These are phyloP conservation scores for Aspergillus udagawae DNA, from an alignment of 2,329 filamentous ascomycete genomes.

Conservation along the genomic window DNA sequence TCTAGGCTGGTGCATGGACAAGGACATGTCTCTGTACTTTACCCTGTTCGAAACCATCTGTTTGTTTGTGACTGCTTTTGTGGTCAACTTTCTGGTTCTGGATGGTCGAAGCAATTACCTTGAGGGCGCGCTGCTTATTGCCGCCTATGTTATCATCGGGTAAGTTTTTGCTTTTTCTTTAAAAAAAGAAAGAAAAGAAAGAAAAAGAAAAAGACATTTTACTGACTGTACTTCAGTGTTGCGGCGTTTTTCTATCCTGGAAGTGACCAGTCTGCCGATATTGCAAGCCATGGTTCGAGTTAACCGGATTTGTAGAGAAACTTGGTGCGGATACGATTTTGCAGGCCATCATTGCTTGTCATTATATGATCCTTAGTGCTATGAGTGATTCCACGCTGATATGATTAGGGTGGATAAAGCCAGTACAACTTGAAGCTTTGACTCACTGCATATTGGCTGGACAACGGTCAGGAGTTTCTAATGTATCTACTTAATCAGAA, in stretches of 20 bases:
- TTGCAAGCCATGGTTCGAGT: constrained; percentile 18
- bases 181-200: too few relatives aligned
- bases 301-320: neutral
- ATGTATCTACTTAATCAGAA: neutral
- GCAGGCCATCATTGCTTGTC: neutral
- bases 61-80: constrained; percentile 75
- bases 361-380: neutral
- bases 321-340: neutral
- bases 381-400: neutral
- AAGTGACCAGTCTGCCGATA: constrained; percentile 22
- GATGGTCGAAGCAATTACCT: constrained; percentile 82
- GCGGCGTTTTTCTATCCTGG: constrained; percentile 42
- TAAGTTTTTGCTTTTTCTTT: constrained; percentile 21
- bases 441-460: neutral
- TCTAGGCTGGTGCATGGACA: constrained; percentile 72
- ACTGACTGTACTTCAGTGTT: constrained; percentile 28
- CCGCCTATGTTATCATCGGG: constrained; percentile 76
- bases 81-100: constrained; percentile 81
- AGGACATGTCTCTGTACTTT: constrained; percentile 64
- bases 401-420: neutral
- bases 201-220: neutral
- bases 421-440: neutral
- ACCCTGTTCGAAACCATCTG: constrained; percentile 63
- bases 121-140: constrained; percentile 71
- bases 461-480: neutral